Percentiles rank a stretch among this genome's conserved stretches.
Conservation (phyloP, 352 stramenopile species). For the Globisporangium iwayamae region DNA sequence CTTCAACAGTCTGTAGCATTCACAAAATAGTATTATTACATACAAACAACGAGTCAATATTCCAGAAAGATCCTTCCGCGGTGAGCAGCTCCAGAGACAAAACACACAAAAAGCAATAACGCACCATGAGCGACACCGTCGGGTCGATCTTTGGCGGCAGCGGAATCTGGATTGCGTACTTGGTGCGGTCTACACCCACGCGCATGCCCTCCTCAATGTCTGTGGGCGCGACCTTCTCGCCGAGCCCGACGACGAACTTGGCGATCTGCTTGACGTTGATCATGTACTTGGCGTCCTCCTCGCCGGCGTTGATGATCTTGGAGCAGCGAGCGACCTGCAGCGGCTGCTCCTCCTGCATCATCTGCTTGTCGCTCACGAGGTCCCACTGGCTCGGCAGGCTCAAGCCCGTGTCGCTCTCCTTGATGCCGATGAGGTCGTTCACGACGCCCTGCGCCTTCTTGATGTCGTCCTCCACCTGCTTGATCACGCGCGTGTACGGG, state of each 20-base stretch:
- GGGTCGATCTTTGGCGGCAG: conserved; percentile 99
- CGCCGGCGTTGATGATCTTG: conserved; percentile 93
- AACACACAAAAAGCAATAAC: not conserved
- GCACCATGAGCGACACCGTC: conserved; percentile 88
- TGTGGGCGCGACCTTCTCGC: conserved; percentile 98
- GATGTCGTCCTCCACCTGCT: conserved; percentile 98
- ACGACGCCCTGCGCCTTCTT: conserved; percentile 95
- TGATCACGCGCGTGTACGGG: conserved; percentile 96
- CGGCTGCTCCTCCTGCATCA: conserved; percentile 99
- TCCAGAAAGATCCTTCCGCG: conserved; percentile 1
- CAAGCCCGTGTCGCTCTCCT: conserved; percentile 99
- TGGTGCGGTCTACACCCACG: conserved; percentile 96
- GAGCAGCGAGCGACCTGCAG: conserved; percentile 96
- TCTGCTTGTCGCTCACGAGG: conserved; percentile 99
- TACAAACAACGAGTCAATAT: conserved; percentile 4
- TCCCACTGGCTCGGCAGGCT: conserved; percentile 98
- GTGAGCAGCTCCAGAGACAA: not conserved
- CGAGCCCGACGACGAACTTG: conserved; percentile 99
- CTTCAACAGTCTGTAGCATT: conserved; percentile 95
- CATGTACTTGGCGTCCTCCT: conserved; percentile 98
- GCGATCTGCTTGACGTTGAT: conserved; percentile 99
- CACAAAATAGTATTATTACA: conserved; percentile 19
- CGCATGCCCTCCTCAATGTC: conserved; percentile 99
- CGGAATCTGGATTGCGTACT: conserved; percentile 98
- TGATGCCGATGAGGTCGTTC: conserved; percentile 94